These are phyloP conservation scores for Wickerhamomyces hampshirensis DNA, from an alignment of 805 yeast genomes.

Conservation along the genomic window DNA sequence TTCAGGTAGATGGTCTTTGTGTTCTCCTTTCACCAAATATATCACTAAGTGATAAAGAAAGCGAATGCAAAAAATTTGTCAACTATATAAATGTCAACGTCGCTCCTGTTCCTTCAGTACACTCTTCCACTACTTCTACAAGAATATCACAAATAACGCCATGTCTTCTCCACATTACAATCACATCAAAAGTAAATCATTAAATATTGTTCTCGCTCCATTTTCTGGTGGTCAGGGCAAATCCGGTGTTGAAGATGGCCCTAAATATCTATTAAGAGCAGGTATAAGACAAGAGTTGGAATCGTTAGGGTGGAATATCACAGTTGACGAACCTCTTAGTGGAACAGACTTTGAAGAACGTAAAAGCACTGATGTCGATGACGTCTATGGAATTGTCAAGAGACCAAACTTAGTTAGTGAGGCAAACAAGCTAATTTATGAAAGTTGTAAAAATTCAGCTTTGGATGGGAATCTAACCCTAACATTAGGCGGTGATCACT, in stretches of 20 bases:
- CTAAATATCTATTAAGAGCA: slow-evolving; percentile 67
- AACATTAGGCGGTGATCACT: slow-evolving; percentile 95
- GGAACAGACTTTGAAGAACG: slow-evolving; percentile 39
- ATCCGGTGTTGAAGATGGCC: slow-evolving; percentile 91
- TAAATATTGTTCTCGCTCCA: slow-evolving; percentile 82
- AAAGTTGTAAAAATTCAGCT: slow-evolving; percentile 51
- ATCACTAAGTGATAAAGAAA: slow-evolving; percentile 25
- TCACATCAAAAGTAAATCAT: slow-evolving; percentile 47
- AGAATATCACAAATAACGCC: slow-evolving; percentile 1
- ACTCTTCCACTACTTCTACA: slow-evolving; percentile 3
- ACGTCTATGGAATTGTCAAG: slow-evolving; percentile 54
- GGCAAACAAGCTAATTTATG: slow-evolving; percentile 59
- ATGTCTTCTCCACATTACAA: slow-evolving; percentile 36
- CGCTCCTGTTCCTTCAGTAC: too few relatives aligned
- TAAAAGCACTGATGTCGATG: slow-evolving; percentile 38
- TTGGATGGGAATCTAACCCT: slow-evolving; percentile 55
- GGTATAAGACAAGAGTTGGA: slow-evolving; percentile 65
- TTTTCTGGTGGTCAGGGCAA: slow-evolving; percentile 95
- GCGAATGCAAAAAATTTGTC: slow-evolving; percentile 18
- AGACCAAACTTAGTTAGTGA: slow-evolving; percentile 75
- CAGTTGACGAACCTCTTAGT: slow-evolving; percentile 49
- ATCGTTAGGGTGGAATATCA: slow-evolving; percentile 67
- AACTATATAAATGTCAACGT: slow-evolving; percentile 4
- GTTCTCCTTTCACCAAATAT: slow-evolving; percentile 5
- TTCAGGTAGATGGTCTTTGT: not conserved